Evolutionary conservation across 2,329 filamentous ascomycete species (phyloP).

Genomic region (Fusarium mexicanum): DNA sequence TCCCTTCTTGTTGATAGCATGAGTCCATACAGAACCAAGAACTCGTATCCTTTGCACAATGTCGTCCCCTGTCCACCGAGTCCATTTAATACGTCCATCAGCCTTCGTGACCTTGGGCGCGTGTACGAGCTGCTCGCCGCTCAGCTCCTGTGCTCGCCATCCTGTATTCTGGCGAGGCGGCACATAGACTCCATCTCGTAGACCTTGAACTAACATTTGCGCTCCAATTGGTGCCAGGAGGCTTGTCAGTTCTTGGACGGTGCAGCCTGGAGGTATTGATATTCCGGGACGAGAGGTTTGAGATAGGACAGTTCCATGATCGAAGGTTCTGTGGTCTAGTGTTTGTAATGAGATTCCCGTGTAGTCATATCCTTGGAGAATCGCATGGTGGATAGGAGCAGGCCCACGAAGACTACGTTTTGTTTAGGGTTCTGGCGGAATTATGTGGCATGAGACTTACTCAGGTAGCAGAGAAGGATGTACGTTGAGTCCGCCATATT

Average conservation of each 20-base stretch:
- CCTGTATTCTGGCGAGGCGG: slow-evolving; percentile 61
- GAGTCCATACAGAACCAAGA: slow-evolving; percentile 74
- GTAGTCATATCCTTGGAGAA: slow-evolving; percentile 67
- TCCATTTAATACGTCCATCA: slow-evolving; percentile 72
- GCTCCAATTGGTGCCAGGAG: slow-evolving; percentile 73
- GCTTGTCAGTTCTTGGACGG: slow-evolving; percentile 52
- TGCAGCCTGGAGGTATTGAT: slow-evolving; percentile 56
- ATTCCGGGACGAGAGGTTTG: slow-evolving; percentile 73
- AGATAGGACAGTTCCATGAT: slow-evolving; percentile 78
- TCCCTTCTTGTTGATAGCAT: slow-evolving; percentile 41
- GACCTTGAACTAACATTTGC: slow-evolving; percentile 72
- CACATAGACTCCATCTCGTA: slow-evolving; percentile 72
- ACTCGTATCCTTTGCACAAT: slow-evolving; percentile 67
- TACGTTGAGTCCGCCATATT: slow-evolving; percentile 90
- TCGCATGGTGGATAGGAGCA: slow-evolving; percentile 86
- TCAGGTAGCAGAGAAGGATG: slow-evolving; percentile 92
- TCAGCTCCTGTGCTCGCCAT: slow-evolving; percentile 38
- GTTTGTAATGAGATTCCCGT: slow-evolving; percentile 91
- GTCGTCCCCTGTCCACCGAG: slow-evolving; percentile 59
- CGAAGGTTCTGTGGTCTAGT: slow-evolving; percentile 78
- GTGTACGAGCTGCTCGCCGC: slow-evolving; percentile 49
- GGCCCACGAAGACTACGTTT: slow-evolving; percentile 78
- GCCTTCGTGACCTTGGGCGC: slow-evolving; percentile 78
- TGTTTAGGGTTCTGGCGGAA: slow-evolving; percentile 19
- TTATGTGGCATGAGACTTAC: slow-evolving; percentile 55